Conservation (phyloP, 2,329 filamentous ascomycete species). For the Zymoseptoria ardabiliae region DNA sequence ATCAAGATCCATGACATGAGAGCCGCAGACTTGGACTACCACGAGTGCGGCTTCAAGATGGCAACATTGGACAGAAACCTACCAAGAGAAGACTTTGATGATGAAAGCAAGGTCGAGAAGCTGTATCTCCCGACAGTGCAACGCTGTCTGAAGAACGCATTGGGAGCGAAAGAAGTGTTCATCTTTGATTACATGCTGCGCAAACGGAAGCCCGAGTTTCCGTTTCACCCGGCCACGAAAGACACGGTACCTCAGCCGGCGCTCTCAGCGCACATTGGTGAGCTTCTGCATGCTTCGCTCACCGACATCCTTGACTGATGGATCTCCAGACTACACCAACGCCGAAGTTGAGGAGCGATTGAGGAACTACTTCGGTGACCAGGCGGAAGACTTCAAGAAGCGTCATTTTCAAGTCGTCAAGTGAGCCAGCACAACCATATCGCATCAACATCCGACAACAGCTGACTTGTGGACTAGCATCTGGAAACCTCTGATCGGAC, state of each 20-base stretch:
- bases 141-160: constrained; percentile 1
- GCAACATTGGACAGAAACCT: constrained; percentile 1
- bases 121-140: constrained; percentile 2
- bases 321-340: constrained; percentile 2
- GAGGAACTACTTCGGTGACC: constrained; percentile 3
- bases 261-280: constrained; percentile 7
- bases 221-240: neutral
- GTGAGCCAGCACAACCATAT: neutral
- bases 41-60: constrained; percentile 1
- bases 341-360: constrained; percentile 2
- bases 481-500: neutral
- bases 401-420: constrained; percentile 4
- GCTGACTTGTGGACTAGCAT: neutral
- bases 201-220: constrained; percentile 1
- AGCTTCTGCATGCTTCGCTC: neutral
- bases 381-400: constrained; percentile 4
- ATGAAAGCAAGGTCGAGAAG: constrained; percentile 2
- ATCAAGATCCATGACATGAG: constrained; percentile 4
- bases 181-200: constrained; percentile 9
- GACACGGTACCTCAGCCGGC: constrained; percentile 3
- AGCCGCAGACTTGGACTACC: neutral
- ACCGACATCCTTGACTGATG: neutral
- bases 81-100: constrained; percentile 4
- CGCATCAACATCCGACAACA: neutral
- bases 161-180: constrained; percentile 3